These are phyloP conservation scores for Dillenia turbinata DNA, from an alignment of 164 flowering plant genomes.

Conservation along the genomic window DNA sequence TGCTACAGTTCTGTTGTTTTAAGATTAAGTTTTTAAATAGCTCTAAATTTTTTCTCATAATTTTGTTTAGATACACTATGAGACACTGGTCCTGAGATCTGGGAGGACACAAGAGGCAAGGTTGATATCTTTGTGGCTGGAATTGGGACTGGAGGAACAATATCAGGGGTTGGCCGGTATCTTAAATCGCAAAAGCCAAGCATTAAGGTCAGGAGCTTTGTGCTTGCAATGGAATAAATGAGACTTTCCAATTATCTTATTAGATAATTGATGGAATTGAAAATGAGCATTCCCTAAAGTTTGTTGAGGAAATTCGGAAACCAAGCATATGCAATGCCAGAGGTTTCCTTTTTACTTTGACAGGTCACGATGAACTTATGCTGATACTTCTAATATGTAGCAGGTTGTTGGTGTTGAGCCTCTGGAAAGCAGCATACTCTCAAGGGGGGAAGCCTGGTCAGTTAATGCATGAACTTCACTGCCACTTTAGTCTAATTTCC, in stretches of 20 bases:
- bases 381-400: constrained; percentile 1
- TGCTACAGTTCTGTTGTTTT: no score
- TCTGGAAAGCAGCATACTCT: constrained; percentile 80
- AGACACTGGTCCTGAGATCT: constrained; percentile 99
- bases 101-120: constrained; percentile 96
- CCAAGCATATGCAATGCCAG: not conserved
- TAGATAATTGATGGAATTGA: no score
- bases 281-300: not conserved
- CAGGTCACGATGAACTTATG: not conserved
- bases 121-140: constrained; percentile 93
- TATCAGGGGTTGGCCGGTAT: constrained; percentile 78
- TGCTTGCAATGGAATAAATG: not conserved
- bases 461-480: not conserved
- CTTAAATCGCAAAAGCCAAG: constrained; percentile 72
- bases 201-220: constrained; percentile 48
- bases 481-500: not conserved
- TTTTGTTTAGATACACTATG: constrained; percentile 73
- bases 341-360: not conserved
- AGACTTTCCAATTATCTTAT: not conserved
- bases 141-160: constrained; percentile 96
- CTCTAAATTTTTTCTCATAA: not conserved
- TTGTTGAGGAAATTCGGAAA: no score
- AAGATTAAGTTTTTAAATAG: not conserved
- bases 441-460: constrained; percentile 94
- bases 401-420: constrained; percentile 97